These are phyloP conservation scores for Spinacia oleracea DNA, from an alignment of 179 eudicot genomes.

Conservation along the genomic window DNA sequence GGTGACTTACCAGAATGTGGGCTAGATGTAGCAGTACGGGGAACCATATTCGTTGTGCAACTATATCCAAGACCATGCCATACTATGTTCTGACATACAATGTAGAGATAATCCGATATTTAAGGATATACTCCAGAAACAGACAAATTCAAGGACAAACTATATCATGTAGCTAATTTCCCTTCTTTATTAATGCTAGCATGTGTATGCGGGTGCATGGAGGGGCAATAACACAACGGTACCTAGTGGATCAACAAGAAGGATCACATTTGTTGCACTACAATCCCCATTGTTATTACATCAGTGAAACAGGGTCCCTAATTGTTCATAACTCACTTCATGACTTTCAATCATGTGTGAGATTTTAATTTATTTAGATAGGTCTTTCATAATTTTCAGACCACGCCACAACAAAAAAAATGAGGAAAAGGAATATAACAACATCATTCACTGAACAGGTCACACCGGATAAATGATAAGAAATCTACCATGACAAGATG, in stretches of 20 bases:
- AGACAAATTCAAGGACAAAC: background rate
- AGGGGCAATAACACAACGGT: background rate
- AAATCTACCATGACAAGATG: background rate
- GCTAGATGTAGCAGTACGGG: slow-evolving; percentile 41
- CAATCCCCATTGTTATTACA: background rate
- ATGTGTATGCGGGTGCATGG: background rate
- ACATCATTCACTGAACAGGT: background rate
- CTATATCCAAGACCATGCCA: slow-evolving; percentile 49
- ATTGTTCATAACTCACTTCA: background rate
- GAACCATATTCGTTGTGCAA: slow-evolving; percentile 59
- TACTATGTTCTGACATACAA: slow-evolving; percentile 54
- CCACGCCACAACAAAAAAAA: background rate
- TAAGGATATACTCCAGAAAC: background rate
- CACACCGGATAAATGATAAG: background rate
- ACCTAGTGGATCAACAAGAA: background rate
- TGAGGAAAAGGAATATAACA: background rate
- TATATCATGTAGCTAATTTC: background rate
- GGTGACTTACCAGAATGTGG: slow-evolving; percentile 51
- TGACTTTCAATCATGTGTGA: background rate
- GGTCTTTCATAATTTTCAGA: background rate
- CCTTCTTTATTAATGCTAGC: background rate
- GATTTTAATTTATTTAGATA: background rate
- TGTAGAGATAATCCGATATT: background rate
- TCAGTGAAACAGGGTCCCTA: background rate
- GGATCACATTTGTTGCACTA: background rate